A percentile compares a stretch with the other conserved stretches of the same genome.
Evolutionary conservation across 1,139 yeast genomes (phyloP).

Genomic region (Zhuliangozyma parablackwelliae): DNA sequence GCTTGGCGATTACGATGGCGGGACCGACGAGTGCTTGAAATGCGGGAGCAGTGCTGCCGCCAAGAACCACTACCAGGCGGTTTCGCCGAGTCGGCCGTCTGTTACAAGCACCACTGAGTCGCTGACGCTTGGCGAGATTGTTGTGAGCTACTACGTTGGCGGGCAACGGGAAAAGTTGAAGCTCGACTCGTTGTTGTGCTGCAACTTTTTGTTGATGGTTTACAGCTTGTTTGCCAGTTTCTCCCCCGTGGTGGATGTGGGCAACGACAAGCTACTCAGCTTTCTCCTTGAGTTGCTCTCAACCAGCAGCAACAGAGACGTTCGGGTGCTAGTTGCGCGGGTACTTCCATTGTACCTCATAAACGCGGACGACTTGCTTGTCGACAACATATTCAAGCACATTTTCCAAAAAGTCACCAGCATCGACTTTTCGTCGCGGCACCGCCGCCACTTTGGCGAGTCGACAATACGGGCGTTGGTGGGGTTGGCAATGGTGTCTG

Average conservation of each 20-base stretch:
- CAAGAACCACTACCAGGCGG: conserved; percentile 18
- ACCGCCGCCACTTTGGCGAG: conserved; percentile 48
- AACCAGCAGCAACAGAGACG: conserved; percentile 41
- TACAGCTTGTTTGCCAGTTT: conserved; percentile 47
- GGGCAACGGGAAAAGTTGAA: background rate
- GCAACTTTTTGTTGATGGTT: conserved; percentile 43
- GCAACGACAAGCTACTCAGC: conserved; percentile 17
- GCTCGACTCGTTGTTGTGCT: conserved; percentile 24
- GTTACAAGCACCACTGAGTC: conserved; percentile 21
- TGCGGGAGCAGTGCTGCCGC: conserved; percentile 33
- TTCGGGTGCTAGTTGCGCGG: conserved; percentile 46
- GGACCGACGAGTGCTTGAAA: conserved; percentile 28
- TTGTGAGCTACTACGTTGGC: conserved; percentile 14
- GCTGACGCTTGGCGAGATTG: conserved; percentile 16
- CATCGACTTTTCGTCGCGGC: conserved; percentile 28
- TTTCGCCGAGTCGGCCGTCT: conserved; percentile 20
- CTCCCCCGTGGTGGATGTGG: conserved; percentile 17
- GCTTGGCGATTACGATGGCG: conserved; percentile 26
- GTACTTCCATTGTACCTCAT: conserved; percentile 44
- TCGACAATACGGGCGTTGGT: conserved; percentile 59
- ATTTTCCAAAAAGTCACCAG: conserved; percentile 33
- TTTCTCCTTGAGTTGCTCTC: conserved; percentile 19
- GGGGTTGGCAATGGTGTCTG: conserved; percentile 52
- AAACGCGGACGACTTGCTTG: conserved; percentile 24
- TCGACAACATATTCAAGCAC: conserved; percentile 28